These are phyloP conservation scores for Cutaneotrichosporon daszewskae DNA, from an alignment of 1,284 basidiomycete genomes.

Conservation along the genomic window DNA sequence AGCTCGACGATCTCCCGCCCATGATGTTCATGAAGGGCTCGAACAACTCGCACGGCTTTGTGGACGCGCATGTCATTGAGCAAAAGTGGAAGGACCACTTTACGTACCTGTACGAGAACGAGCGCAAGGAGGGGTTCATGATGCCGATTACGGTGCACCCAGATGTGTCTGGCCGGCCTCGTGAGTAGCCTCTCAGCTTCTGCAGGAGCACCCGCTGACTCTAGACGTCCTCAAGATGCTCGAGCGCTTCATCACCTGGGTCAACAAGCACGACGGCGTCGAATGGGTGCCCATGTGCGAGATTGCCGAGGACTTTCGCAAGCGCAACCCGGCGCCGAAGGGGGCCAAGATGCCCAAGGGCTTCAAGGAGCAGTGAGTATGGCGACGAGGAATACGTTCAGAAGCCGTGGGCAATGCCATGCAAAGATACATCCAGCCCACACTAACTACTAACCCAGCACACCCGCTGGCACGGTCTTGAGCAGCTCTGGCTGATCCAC, in stretches of 20 bases:
- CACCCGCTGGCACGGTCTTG: no score
- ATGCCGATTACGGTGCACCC: slow-evolving; percentile 29
- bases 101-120: slow-evolving; percentile 56
- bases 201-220: not conserved
- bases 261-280: slow-evolving; percentile 65
- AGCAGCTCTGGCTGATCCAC: no score
- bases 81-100: slow-evolving; percentile 72
- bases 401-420: no score
- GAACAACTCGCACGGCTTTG: slow-evolving; percentile 65
- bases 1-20: slow-evolving; percentile 59
- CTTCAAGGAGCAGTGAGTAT: slow-evolving; percentile 2
- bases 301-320: slow-evolving; percentile 35
- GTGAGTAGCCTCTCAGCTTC: slow-evolving; percentile 48
- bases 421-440: no score
- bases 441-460: no score
- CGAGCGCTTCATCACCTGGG: slow-evolving; percentile 72
- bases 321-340: slow-evolving; percentile 20
- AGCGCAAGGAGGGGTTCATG: slow-evolving; percentile 53
- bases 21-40: slow-evolving; percentile 69
- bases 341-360: slow-evolving; percentile 33
- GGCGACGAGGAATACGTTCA: no score
- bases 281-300: slow-evolving; percentile 63
- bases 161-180: slow-evolving; percentile 57
- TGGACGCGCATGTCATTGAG: slow-evolving; percentile 64
- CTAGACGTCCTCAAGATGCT: slow-evolving; percentile 65